phyloP scores from a whole-genome alignment of 345 rosid genomes.

The Microcos paniculata region DNA sequence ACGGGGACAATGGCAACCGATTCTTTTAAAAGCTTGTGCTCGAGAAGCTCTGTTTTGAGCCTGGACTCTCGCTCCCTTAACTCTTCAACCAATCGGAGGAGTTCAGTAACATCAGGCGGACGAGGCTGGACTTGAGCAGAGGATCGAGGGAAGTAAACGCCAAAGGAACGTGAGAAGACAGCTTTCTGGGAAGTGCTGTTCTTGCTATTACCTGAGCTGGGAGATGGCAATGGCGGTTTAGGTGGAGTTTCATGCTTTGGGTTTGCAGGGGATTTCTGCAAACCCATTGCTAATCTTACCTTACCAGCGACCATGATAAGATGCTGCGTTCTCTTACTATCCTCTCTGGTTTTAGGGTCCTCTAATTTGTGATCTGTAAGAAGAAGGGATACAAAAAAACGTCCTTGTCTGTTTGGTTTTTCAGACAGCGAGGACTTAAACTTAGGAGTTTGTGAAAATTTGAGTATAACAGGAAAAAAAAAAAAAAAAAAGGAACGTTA shows the following conservation, averaged over 20 bases:
- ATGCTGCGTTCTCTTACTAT: background rate
- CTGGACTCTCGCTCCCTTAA: slow-evolving; percentile 71
- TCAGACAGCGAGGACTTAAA: slow-evolving; percentile 29
- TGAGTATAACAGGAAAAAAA: background rate
- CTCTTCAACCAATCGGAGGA: slow-evolving; percentile 70
- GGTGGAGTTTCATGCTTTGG: slow-evolving; percentile 26
- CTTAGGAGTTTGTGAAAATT: background rate
- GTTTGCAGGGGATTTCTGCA: slow-evolving; percentile 70
- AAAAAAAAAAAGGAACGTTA: background rate
- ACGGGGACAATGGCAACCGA: slow-evolving; percentile 72
- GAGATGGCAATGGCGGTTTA: slow-evolving; percentile 43
- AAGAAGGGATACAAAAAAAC: slow-evolving; percentile 13
- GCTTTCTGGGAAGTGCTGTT: slow-evolving; percentile 40
- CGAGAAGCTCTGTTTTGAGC: slow-evolving; percentile 72
- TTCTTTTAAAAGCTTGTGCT: slow-evolving; percentile 67
- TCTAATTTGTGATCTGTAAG: slow-evolving; percentile 10
- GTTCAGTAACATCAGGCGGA: slow-evolving; percentile 72
- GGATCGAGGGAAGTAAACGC: slow-evolving; percentile 91
- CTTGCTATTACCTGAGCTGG: slow-evolving; percentile 31
- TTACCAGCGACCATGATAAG: slow-evolving; percentile 83
- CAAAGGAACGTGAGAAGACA: slow-evolving; percentile 67
- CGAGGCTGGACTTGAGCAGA: slow-evolving; percentile 97
- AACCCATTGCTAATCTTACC: slow-evolving; percentile 79
- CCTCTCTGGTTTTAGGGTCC: background rate
- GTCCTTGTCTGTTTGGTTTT: slow-evolving; percentile 36